These are phyloP conservation scores for Eucalyptus pauciflora DNA, from an alignment of 345 rosid genomes.

Conservation along the genomic window DNA sequence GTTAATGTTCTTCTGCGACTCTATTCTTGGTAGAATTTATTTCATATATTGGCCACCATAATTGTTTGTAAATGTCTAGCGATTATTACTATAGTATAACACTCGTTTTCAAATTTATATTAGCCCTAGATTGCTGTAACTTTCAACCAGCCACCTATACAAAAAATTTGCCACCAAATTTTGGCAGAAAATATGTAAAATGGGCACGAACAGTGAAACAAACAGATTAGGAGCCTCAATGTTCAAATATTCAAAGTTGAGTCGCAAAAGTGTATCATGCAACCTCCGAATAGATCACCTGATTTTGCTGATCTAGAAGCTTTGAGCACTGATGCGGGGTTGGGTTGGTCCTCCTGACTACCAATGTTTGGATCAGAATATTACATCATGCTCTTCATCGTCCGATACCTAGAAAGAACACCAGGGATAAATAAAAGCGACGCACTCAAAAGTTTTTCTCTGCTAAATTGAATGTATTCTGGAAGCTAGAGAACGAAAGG, in stretches of 20 bases:
- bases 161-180: neutral
- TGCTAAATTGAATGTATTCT: neutral
- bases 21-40: no score
- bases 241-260: neutral
- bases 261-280: neutral
- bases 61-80: no score
- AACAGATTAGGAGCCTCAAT: neutral
- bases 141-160: neutral
- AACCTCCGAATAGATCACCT: slow-evolving; percentile 14
- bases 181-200: neutral
- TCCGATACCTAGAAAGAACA: neutral
- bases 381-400: slow-evolving; percentile 45
- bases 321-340: slow-evolving; percentile 23
- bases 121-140: no score
- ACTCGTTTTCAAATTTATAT: no score
- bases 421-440: neutral
- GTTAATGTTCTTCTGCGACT: no score
- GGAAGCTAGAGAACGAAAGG: neutral
- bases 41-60: no score
- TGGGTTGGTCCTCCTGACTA: slow-evolving; percentile 47
- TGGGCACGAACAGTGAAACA: neutral
- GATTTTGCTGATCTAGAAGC: slow-evolving; percentile 26
- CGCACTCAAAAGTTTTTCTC: neutral
- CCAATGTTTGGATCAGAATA: slow-evolving; percentile 41
- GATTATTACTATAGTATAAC: no score